A percentile compares a stretch with the other conserved stretches of the same genome.
Conservation (phyloP, 2,329 filamentous ascomycete genomes). For the Sporothrix euskadiensis region DNA sequence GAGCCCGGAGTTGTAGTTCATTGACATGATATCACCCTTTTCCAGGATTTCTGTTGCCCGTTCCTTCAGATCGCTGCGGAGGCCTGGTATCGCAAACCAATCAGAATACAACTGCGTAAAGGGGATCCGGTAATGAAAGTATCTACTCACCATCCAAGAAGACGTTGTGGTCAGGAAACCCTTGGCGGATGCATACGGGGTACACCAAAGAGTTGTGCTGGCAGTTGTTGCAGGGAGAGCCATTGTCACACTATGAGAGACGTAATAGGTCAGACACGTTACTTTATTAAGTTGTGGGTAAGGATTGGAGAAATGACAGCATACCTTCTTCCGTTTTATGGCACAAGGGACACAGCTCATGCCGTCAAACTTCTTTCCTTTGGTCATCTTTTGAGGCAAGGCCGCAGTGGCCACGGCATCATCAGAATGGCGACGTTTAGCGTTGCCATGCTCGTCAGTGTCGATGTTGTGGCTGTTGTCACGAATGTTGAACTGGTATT, state of each 20-base stretch:
- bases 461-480: neutral
- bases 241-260: slow-evolving; percentile 9
- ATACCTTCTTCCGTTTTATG: neutral
- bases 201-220: neutral
- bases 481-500: neutral
- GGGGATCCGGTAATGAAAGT: too few relatives aligned
- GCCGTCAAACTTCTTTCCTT: neutral
- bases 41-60: neutral
- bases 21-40: neutral
- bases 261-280: neutral
- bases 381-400: neutral
- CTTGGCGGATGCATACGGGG: slow-evolving; percentile 12
- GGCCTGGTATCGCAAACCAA: neutral
- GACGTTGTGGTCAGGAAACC: slow-evolving; percentile 24
- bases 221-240: neutral
- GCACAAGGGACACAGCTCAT: neutral
- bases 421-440: slow-evolving; percentile 5
- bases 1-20: neutral
- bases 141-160: slow-evolving; percentile 18
- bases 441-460: neutral
- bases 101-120: neutral
- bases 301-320: too few relatives aligned
- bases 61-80: slow-evolving; percentile 1
- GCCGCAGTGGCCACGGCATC: neutral
- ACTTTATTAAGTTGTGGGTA: neutral